A percentile compares a stretch with the other conserved stretches of the same genome.
Conservation (phyloP, 2,329 filamentous ascomycete species). For the Aspergillus terreus region DNA sequence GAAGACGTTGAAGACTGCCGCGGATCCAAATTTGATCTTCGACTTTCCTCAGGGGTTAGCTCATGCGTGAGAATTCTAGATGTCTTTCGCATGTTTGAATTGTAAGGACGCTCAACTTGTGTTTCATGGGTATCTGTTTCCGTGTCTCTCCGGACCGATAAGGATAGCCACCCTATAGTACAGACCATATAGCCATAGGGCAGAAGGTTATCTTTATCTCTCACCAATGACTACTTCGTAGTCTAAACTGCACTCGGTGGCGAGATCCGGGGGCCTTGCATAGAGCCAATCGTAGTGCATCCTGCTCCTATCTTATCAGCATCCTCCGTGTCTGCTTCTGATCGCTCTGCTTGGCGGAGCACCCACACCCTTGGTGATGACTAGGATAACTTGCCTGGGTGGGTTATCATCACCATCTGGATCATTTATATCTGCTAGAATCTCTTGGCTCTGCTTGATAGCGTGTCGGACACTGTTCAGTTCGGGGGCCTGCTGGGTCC, state of each 20-base stretch:
- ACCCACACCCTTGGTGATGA: neutral
- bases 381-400: neutral
- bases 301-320: neutral
- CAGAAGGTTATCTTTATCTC: neutral
- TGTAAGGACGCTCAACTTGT: too few relatives aligned
- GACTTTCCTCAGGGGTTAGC: constrained; percentile 3
- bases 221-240: neutral
- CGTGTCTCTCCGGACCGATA: too few relatives aligned
- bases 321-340: neutral
- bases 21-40: constrained; percentile 1
- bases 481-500: neutral
- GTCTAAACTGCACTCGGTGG: constrained; percentile 1
- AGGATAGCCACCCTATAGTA: too few relatives aligned
- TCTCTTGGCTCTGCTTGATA: neutral
- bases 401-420: neutral
- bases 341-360: neutral
- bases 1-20: neutral
- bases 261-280: neutral
- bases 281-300: neutral
- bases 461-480: neutral
- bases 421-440: neutral
- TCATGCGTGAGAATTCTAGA: neutral
- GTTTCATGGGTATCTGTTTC: too few relatives aligned
- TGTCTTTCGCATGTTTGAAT: too few relatives aligned
- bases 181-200: neutral